Evolutionary conservation across 495 filamentous ascomycete genomes (phyloP), one percentile per base, ranked within the genome.

Genomic region (Astrothelium macrocarpum): DNA sequence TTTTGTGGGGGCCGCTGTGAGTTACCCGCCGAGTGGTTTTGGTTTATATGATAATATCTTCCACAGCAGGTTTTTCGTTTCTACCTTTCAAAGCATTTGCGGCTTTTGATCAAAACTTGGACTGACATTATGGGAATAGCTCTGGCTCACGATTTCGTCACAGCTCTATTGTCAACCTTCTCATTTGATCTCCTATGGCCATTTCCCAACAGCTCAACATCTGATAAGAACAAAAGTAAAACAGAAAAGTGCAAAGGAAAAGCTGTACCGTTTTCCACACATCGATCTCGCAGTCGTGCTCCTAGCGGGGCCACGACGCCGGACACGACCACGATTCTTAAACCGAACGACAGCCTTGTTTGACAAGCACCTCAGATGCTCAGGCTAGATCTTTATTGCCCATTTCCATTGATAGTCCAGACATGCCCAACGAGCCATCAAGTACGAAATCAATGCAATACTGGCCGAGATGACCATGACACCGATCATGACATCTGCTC

Each of bases 341-440:
- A 56, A 29, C 25, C 49, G 29, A 56, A 56, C 29, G 49, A 56
- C 16, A 56, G 49, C 20, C 23, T 20, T 26, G 49, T 56, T 25
- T 56, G 16, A 29, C 12, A 56, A 25, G 9, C 20, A 28, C 10
- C 25, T 10, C 23, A 28, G 9, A 29, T 56, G 7, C 3, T 29
- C 9, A 11, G 49, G 2, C 29, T 16, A 56, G 49, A 56, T 29
- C 49, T 56, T 56, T 12, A 29, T 16, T 9, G 49, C 49, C 49
- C 49, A 56, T 16, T 56, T 56, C 49, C 49, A 56, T 56, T 16
- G 4, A 29, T 56, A 56, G 23, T 56, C 49, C 20, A 56, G 25
- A 16, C 49, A 56, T 29, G 49, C 49, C 49, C 49, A 56, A 56
- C 49, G 49, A 56, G 49, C 49, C 49, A 56, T 56, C 10, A 29